Conservation (phyloP, 2,329 filamentous ascomycete species). For the Coniochaeta sp. region DNA sequence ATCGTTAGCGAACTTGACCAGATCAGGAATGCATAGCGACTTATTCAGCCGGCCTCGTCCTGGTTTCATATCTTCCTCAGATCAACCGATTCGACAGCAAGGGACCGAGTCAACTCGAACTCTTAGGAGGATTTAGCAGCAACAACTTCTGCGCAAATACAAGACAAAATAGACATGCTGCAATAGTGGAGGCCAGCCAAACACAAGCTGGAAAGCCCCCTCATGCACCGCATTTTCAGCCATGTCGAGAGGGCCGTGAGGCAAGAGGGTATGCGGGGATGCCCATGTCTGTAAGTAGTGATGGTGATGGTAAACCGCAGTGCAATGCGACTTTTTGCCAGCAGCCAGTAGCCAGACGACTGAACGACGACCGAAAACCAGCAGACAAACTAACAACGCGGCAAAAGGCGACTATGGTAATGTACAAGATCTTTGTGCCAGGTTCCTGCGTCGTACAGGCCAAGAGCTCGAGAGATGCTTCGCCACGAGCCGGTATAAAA, state of each 20-base stretch:
- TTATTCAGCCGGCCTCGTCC: not conserved
- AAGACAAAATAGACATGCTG: not conserved
- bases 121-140: not conserved
- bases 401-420: slow-evolving; percentile 40
- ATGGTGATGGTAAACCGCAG: slow-evolving; percentile 22
- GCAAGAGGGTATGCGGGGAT: slow-evolving; percentile 14
- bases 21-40: not conserved
- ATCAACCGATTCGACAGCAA: not conserved
- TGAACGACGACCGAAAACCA: slow-evolving; percentile 30
- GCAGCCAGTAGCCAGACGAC: slow-evolving; percentile 24
- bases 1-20: not conserved
- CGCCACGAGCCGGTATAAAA: slow-evolving; percentile 24
- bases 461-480: slow-evolving; percentile 19
- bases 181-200: not conserved
- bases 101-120: not conserved
- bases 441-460: slow-evolving; percentile 28
- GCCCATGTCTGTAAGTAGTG: slow-evolving; percentile 21
- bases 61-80: not conserved
- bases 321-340: slow-evolving; percentile 25
- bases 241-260: not conserved
- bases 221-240: slow-evolving; percentile 5
- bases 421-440: slow-evolving; percentile 44
- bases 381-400: slow-evolving; percentile 31
- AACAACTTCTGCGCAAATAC: slow-evolving; percentile 1
- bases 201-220: slow-evolving; percentile 10